Evolutionary conservation across 371 early-diverging fungal species (phyloP).

Genomic region (Apophysomyces sp.): DNA sequence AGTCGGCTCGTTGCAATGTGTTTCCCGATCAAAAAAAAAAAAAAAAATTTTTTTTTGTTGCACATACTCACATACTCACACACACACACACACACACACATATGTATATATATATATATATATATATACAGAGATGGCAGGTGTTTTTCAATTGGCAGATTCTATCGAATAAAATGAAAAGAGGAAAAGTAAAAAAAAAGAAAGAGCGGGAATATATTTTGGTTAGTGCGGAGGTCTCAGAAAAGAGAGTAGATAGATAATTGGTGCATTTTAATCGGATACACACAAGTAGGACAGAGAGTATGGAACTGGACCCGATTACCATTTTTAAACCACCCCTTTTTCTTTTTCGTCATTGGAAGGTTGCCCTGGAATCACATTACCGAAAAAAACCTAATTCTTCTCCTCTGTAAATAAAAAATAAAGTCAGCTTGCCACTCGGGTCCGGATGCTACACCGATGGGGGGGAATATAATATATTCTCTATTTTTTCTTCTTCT

Average conservation of each 20-base stretch:
- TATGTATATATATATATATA: too few relatives aligned
- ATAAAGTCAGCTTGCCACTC: constrained; percentile 2
- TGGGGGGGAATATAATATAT: background rate
- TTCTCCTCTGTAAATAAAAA: constrained; percentile 1
- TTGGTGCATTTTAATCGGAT: background rate
- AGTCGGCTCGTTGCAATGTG: too few relatives aligned
- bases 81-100: too few relatives aligned
- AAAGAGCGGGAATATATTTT: background rate
- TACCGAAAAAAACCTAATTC: background rate
- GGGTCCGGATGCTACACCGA: constrained; percentile 6
- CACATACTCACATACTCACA: too few relatives aligned
- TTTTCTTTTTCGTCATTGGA: constrained; percentile 3
- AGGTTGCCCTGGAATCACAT: constrained; percentile 3
- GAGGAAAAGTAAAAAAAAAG: background rate
- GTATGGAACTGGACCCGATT: background rate
- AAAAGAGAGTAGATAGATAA: background rate
- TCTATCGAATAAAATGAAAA: too few relatives aligned
- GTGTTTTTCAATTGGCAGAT: too few relatives aligned
- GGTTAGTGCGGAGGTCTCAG: background rate
- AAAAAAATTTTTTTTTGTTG: too few relatives aligned
- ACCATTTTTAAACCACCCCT: constrained; percentile 1
- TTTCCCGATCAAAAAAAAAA: too few relatives aligned
- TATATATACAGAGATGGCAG: too few relatives aligned
- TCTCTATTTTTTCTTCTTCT: constrained; percentile 1
- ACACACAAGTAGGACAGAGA: background rate